phyloP scores from a whole-genome alignment of 2,329 filamentous ascomycete species.

The Fulvia fulva region DNA sequence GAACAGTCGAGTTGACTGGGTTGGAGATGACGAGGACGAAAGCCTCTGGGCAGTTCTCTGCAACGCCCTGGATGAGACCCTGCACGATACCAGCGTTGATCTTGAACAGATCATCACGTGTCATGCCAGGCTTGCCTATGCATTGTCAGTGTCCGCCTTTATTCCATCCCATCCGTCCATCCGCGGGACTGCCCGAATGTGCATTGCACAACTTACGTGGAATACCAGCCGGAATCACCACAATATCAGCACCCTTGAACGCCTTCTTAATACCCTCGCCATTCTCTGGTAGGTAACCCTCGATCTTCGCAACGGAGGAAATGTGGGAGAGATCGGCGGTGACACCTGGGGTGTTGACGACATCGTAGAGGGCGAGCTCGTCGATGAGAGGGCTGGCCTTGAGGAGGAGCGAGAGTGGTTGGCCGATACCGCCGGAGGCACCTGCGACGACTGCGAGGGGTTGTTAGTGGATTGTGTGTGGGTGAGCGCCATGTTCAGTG shows the following conservation, averaged over 20 bases:
- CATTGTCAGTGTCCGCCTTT: conserved; percentile 22
- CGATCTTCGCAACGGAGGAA: conserved; percentile 80
- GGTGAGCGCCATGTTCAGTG: neutral
- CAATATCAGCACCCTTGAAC: conserved; percentile 88
- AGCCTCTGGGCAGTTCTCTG: conserved; percentile 85
- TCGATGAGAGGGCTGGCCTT: conserved; percentile 85
- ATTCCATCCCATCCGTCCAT: conserved; percentile 2
- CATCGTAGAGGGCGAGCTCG: conserved; percentile 97
- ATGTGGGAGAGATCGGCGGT: conserved; percentile 96
- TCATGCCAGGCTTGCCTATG: conserved; percentile 97
- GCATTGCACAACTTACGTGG: conserved; percentile 59
- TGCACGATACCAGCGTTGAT: conserved; percentile 98
- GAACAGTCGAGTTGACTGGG: conserved; percentile 98
- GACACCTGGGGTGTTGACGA: conserved; percentile 96
- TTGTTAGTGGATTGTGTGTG: neutral
- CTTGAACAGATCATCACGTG: conserved; percentile 98
- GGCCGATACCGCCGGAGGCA: conserved; percentile 96
- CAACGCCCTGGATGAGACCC: conserved; percentile 82
- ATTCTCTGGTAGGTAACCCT: conserved; percentile 81
- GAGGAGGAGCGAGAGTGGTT: conserved; percentile 94
- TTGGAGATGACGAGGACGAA: conserved; percentile 98
- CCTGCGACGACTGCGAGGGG: conserved; percentile 68
- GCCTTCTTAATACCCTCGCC: conserved; percentile 73
- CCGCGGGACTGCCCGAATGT: neutral
- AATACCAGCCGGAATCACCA: conserved; percentile 96